phyloP scores from a whole-genome alignment of 352 stramenopile species.

The Phytopythium chamaehyphon region DNA sequence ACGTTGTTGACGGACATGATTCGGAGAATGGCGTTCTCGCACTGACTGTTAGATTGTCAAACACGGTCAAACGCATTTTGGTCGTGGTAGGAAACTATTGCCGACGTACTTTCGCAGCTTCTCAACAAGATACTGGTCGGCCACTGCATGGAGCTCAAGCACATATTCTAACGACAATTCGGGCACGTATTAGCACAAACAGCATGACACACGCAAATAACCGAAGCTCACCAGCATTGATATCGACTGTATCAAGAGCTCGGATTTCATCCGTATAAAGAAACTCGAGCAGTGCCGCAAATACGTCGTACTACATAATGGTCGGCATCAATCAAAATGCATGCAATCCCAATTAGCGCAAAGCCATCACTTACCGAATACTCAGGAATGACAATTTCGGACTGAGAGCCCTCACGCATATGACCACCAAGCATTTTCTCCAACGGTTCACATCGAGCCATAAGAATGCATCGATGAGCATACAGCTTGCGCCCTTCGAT shows the following conservation, averaged over 20 bases:
- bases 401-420: slow-evolving; percentile 73
- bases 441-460: slow-evolving; percentile 85
- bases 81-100: not conserved
- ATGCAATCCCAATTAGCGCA: not conserved
- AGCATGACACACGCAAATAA: not conserved
- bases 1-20: slow-evolving; percentile 77
- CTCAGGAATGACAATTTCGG: slow-evolving; percentile 70
- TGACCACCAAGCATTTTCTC: slow-evolving; percentile 89
- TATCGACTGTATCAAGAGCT: slow-evolving; percentile 23
- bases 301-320: slow-evolving; percentile 56
- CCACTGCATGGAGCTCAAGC: slow-evolving; percentile 73
- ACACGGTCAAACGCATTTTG: slow-evolving; percentile 3
- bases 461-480: slow-evolving; percentile 85
- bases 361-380: slow-evolving; percentile 41
- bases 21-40: slow-evolving; percentile 64
- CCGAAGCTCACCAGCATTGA: slow-evolving; percentile 33
- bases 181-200: not conserved
- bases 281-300: slow-evolving; percentile 84
- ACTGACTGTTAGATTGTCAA: slow-evolving; percentile 33
- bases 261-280: slow-evolving; percentile 86
- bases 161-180: slow-evolving; percentile 47
- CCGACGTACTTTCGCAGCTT: slow-evolving; percentile 42
- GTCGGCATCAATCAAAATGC: slow-evolving; percentile 1
- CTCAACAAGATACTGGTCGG: slow-evolving; percentile 84
- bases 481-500: slow-evolving; percentile 64